Evolutionary conservation across 1,284 basidiomycete species (phyloP).

Genomic region (Trametes versicolor): DNA sequence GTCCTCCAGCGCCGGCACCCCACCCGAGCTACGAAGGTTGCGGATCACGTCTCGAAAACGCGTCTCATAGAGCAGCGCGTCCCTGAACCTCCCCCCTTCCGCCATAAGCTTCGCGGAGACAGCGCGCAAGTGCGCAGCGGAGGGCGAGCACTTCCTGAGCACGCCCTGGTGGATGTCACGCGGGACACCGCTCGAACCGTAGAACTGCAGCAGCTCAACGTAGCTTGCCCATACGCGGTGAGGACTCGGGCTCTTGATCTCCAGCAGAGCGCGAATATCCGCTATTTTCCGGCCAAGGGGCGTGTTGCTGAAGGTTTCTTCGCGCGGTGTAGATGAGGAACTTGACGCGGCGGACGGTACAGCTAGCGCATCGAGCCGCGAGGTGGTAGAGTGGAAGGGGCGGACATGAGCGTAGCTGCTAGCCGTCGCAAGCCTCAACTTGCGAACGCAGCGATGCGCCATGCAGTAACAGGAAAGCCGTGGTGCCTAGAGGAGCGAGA

Average conservation of each 20-base stretch:
- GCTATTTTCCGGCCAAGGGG: constrained; percentile 42
- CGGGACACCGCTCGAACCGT: constrained; percentile 60
- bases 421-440: constrained; percentile 30
- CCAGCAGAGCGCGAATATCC: constrained; percentile 46
- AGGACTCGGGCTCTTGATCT: constrained; percentile 47
- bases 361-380: constrained; percentile 26
- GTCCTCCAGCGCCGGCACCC: constrained; percentile 64
- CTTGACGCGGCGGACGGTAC: constrained; percentile 22
- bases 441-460: constrained; percentile 35
- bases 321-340: constrained; percentile 12
- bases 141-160: constrained; percentile 68
- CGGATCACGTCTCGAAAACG: constrained; percentile 71
- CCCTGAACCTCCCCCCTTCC: constrained; percentile 41
- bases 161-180: constrained; percentile 72
- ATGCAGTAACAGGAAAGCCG: constrained; percentile 19
- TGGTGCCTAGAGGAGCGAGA: constrained; percentile 4
- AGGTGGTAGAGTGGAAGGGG: constrained; percentile 19
- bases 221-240: constrained; percentile 69
- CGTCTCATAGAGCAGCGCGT: constrained; percentile 63
- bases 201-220: constrained; percentile 58
- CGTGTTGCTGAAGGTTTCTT: constrained; percentile 16
- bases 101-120: constrained; percentile 51
- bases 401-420: constrained; percentile 21
- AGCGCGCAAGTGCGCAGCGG: constrained; percentile 55
- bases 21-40: constrained; percentile 68